Conservation (phyloP, 495 filamentous ascomycete species). For the Penicillium coprophilum region DNA sequence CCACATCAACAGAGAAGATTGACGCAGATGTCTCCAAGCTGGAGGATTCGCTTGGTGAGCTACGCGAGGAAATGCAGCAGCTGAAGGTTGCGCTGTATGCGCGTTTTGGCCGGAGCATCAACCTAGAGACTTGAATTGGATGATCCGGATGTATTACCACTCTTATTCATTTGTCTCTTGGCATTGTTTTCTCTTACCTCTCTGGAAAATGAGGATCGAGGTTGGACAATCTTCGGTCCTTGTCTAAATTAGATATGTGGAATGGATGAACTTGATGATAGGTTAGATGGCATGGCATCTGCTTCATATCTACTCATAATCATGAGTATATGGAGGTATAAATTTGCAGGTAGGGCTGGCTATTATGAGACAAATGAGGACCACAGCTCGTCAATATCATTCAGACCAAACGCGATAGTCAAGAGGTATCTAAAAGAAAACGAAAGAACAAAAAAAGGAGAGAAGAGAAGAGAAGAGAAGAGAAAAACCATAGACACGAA, state of each 20-base stretch:
- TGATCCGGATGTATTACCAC: slow-evolving; percentile 1
- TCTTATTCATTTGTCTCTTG: neutral
- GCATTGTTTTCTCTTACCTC: slow-evolving; percentile 3
- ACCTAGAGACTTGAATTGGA: slow-evolving; percentile 70
- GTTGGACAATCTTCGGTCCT: neutral
- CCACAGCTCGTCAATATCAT: slow-evolving; percentile 29
- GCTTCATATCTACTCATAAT: neutral
- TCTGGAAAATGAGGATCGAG: neutral
- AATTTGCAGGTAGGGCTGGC: neutral
- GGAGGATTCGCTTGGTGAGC: slow-evolving; percentile 68
- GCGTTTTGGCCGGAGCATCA: slow-evolving; percentile 92
- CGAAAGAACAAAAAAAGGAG: slow-evolving; percentile 11
- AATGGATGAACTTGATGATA: slow-evolving; percentile 3
- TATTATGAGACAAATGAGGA: neutral
- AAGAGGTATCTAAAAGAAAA: slow-evolving; percentile 33
- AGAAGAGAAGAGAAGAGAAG: slow-evolving; percentile 8
- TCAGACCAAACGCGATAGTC: slow-evolving; percentile 18
- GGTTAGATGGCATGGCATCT: neutral
- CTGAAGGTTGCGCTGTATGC: slow-evolving; percentile 92
- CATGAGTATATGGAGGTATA: neutral
- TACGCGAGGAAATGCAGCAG: slow-evolving; percentile 81
- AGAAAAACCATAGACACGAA: slow-evolving; percentile 10
- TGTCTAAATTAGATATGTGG: neutral
- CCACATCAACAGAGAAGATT: slow-evolving; percentile 65
- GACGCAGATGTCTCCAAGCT: slow-evolving; percentile 72